A percentile compares a stretch with the other conserved stretches of the same genome.
These are phyloP conservation scores for Lipomyces orientalis DNA, from an alignment of 805 yeast species.

Conservation along the genomic window DNA sequence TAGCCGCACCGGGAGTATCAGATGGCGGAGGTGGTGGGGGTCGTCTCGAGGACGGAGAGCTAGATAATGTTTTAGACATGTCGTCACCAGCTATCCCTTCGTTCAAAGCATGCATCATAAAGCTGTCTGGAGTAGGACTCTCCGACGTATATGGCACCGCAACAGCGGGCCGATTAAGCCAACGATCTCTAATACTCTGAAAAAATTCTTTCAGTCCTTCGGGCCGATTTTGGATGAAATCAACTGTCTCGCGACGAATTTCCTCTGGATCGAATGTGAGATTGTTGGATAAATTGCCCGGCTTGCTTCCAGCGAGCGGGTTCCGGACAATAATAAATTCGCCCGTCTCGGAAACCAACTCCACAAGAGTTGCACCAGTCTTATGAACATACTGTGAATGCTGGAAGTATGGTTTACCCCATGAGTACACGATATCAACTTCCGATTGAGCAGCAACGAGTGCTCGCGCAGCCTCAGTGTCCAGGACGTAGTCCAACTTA, in stretches of 20 bases:
- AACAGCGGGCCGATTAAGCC: slow-evolving; percentile 32
- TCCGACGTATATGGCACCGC: slow-evolving; percentile 35
- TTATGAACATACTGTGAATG: slow-evolving; percentile 88
- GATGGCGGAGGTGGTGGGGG: slow-evolving; percentile 36
- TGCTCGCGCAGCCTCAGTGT: slow-evolving; percentile 67
- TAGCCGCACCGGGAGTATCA: slow-evolving; percentile 33
- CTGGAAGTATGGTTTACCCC: slow-evolving; percentile 87
- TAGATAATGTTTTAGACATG: slow-evolving; percentile 19
- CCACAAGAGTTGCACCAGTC: slow-evolving; percentile 85
- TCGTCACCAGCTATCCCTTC: slow-evolving; percentile 15
- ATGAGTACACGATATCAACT: slow-evolving; percentile 78
- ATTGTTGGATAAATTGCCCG: slow-evolving; percentile 7
- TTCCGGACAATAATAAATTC: slow-evolving; percentile 33
- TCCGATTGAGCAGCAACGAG: slow-evolving; percentile 43
- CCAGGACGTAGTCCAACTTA: slow-evolving; percentile 75
- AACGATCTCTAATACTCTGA: slow-evolving; percentile 20
- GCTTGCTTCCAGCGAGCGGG: slow-evolving; percentile 28
- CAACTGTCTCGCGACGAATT: slow-evolving; percentile 31
- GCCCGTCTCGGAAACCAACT: slow-evolving; percentile 32
- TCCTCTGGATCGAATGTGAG: slow-evolving; percentile 25
- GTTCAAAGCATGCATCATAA: slow-evolving; percentile 14
- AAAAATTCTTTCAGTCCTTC: slow-evolving; percentile 26
- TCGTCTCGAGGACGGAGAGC: slow-evolving; percentile 23
- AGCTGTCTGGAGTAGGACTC: slow-evolving; percentile 27
- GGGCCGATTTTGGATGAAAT: slow-evolving; percentile 29